Conservation (phyloP, 306 rosid species). For the Pyrus bretschneideri region DNA sequence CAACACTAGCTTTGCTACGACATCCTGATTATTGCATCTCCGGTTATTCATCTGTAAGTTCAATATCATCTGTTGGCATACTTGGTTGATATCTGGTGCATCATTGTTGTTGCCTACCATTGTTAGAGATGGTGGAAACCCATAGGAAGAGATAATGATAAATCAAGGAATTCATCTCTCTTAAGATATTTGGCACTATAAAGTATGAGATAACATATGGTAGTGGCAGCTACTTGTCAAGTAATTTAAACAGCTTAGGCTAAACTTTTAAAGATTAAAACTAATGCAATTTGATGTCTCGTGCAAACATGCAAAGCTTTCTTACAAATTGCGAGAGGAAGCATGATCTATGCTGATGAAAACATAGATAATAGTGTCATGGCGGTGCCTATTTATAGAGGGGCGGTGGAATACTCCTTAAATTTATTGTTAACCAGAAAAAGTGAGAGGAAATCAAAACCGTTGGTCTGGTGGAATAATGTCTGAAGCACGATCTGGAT, state of each 20-base stretch:
- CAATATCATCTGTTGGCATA: constrained; percentile 15
- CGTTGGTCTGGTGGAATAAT: background rate
- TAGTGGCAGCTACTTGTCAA: background rate
- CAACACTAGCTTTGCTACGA: constrained; percentile 82
- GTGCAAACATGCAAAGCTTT: background rate
- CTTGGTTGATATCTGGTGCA: background rate
- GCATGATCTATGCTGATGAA: background rate
- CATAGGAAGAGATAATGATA: background rate
- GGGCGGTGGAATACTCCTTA: background rate
- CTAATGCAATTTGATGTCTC: background rate
- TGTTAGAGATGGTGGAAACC: background rate
- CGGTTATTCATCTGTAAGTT: constrained; percentile 84
- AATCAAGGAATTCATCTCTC: background rate
- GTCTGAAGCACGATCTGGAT: background rate
- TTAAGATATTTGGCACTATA: background rate
- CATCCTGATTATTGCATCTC: constrained; percentile 96
- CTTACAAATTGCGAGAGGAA: background rate
- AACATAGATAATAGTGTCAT: background rate
- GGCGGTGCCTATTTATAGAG: background rate
- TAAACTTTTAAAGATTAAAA: background rate
- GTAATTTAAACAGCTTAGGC: background rate
- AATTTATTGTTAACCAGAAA: background rate
- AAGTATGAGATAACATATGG: background rate
- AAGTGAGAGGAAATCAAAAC: background rate
- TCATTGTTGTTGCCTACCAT: background rate